These are phyloP conservation scores for Hypomyces rosellus DNA, from an alignment of 2,329 filamentous ascomycete genomes.

Conservation along the genomic window DNA sequence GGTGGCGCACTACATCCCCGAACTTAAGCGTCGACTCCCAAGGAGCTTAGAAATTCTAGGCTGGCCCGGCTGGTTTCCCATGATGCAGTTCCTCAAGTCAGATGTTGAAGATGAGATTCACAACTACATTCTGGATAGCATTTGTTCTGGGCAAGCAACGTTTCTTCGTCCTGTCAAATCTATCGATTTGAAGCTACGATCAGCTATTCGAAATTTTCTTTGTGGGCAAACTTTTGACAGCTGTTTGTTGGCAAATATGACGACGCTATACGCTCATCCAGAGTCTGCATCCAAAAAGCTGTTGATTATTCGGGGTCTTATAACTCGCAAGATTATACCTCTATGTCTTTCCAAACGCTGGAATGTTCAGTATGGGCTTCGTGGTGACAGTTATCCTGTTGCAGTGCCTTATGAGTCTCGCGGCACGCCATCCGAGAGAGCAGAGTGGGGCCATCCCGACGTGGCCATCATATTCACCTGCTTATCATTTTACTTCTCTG, in stretches of 20 bases:
- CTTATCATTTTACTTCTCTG: conserved; percentile 61
- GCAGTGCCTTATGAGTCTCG: conserved; percentile 41
- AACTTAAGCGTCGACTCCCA: conserved; percentile 32
- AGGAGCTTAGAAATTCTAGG: conserved; percentile 42
- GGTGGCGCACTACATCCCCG: conserved; percentile 30
- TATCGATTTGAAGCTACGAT: conserved; percentile 7
- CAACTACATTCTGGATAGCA: conserved; percentile 32
- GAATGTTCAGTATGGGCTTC: conserved; percentile 60
- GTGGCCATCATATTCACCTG: conserved; percentile 60
- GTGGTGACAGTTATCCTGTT: conserved; percentile 48
- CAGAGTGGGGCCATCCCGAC: conserved; percentile 64
- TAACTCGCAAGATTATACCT: conserved; percentile 40
- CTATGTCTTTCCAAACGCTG: conserved; percentile 57
- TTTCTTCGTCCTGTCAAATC: neutral
- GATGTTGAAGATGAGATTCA: conserved; percentile 42
- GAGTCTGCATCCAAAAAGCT: conserved; percentile 1
- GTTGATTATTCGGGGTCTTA: conserved; percentile 2
- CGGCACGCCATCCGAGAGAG: conserved; percentile 53
- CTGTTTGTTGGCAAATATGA: neutral
- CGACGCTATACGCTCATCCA: neutral
- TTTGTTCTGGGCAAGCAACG: conserved; percentile 26
- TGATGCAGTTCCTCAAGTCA: conserved; percentile 47
- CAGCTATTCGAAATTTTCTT: conserved; percentile 7
- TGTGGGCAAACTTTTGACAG: conserved; percentile 1
- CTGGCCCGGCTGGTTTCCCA: conserved; percentile 41